Conservation (phyloP, 2,329 filamentous ascomycete species). For the Rhinocladiella mackenziei region DNA sequence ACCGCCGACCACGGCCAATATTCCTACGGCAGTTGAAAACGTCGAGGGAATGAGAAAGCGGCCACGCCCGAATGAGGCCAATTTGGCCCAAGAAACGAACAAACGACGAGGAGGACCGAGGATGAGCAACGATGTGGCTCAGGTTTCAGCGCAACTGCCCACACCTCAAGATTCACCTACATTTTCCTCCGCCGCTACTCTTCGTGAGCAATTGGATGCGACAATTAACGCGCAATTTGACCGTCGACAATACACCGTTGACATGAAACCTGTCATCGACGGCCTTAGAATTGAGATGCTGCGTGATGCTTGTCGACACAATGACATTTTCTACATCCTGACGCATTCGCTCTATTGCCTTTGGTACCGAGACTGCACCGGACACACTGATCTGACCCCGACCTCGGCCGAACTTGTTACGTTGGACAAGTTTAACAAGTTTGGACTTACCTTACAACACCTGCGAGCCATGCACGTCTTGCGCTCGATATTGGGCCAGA, state of each 20-base stretch:
- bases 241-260: background rate
- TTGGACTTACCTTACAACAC: background rate
- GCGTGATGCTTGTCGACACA: conserved; percentile 49
- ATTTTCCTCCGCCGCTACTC: background rate
- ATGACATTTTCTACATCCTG: conserved; percentile 62
- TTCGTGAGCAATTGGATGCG: conserved; percentile 3
- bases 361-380: conserved; percentile 1
- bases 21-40: too few species aligned
- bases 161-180: conserved; percentile 15
- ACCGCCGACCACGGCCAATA: too few species aligned
- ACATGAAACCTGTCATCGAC: conserved; percentile 3
- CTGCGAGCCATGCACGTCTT: background rate
- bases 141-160: conserved; percentile 6
- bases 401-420: background rate
- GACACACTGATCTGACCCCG: background rate
- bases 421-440: background rate
- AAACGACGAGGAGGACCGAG: conserved; percentile 3
- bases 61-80: too few species aligned
- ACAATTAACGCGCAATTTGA: conserved; percentile 1
- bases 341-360: conserved; percentile 16
- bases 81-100: too few species aligned
- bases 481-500: background rate
- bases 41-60: too few species aligned
- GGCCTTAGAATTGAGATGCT: conserved; percentile 41
- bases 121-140: background rate